Percentiles rank a stretch among this genome's conserved stretches.
Conservation (phyloP, 2,329 filamentous ascomycete genomes). For the Ceratocystis cubensis region DNA sequence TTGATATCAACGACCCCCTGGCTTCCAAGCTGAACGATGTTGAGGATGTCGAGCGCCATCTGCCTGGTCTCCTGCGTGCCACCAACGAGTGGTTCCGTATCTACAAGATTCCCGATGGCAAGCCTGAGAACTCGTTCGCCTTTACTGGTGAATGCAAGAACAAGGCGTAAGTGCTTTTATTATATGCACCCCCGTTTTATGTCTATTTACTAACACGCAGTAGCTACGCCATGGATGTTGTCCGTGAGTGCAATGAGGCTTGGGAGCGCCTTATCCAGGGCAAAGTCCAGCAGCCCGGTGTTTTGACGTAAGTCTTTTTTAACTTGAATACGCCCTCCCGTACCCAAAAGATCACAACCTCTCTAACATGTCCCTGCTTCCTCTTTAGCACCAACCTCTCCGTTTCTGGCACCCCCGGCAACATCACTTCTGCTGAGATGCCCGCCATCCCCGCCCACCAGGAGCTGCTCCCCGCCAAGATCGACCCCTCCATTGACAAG, state of each 20-base stretch:
- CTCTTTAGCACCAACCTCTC: constrained; percentile 63
- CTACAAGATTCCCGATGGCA: constrained; percentile 99
- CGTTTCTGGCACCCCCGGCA: constrained; percentile 60
- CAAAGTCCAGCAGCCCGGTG: constrained; percentile 64
- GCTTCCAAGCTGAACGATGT: constrained; percentile 95
- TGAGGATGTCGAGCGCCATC: constrained; percentile 96
- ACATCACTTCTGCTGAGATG: constrained; percentile 55
- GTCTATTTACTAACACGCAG: constrained; percentile 30
- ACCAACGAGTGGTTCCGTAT: constrained; percentile 99
- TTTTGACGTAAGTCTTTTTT: constrained; percentile 58
- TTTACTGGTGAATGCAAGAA: constrained; percentile 99
- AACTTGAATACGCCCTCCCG: background rate
- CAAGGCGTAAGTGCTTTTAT: constrained; percentile 54
- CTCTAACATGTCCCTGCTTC: constrained; percentile 26
- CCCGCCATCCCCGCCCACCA: constrained; percentile 66
- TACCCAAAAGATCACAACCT: background rate
- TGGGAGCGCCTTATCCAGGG: constrained; percentile 94
- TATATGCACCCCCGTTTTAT: constrained; percentile 25
- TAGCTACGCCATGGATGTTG: constrained; percentile 77
- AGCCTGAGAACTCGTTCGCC: constrained; percentile 99
- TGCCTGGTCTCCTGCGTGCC: constrained; percentile 88
- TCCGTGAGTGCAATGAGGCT: constrained; percentile 90
- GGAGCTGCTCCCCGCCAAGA: constrained; percentile 72
- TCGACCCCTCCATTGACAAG: constrained; percentile 96
- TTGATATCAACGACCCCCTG: constrained; percentile 94